Percentiles rank a stretch among this genome's conserved stretches.
Conservation (phyloP, 345 rosid species). For the Salix purpurea region DNA sequence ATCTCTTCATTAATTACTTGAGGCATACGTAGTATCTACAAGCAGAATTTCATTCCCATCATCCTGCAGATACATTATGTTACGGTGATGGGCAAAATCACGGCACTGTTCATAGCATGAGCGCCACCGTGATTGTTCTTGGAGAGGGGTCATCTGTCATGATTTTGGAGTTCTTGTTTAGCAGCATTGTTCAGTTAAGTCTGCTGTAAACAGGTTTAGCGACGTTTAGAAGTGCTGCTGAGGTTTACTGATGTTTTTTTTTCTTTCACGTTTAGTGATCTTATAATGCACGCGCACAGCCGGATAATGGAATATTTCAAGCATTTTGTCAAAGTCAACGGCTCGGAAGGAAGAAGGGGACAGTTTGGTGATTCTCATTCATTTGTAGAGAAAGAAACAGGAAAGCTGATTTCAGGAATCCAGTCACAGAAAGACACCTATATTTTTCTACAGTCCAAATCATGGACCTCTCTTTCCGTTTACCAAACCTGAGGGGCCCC, state of each 20-base stretch:
- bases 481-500: background rate
- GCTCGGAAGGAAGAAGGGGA: background rate
- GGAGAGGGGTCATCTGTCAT: background rate
- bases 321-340: background rate
- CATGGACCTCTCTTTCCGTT: background rate
- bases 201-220: too few species aligned
- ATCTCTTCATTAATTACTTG: slow-evolving; percentile 15
- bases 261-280: too few species aligned
- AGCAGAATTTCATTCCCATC: background rate
- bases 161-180: background rate
- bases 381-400: background rate
- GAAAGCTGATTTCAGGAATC: background rate
- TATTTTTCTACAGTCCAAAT: background rate
- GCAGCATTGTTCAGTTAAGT: background rate
- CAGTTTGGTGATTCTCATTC: background rate
- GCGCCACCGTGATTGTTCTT: background rate
- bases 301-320: too few species aligned
- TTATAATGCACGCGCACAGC: too few species aligned
- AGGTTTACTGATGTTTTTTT: too few species aligned
- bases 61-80: background rate
- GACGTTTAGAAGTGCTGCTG: too few species aligned
- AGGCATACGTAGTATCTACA: background rate
- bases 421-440: background rate
- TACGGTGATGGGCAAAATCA: background rate
- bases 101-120: background rate